Evolutionary conservation across 1,139 yeast species (phyloP), one percentile per base, ranked within the genome.

Genomic region (Pichia sp.): DNA sequence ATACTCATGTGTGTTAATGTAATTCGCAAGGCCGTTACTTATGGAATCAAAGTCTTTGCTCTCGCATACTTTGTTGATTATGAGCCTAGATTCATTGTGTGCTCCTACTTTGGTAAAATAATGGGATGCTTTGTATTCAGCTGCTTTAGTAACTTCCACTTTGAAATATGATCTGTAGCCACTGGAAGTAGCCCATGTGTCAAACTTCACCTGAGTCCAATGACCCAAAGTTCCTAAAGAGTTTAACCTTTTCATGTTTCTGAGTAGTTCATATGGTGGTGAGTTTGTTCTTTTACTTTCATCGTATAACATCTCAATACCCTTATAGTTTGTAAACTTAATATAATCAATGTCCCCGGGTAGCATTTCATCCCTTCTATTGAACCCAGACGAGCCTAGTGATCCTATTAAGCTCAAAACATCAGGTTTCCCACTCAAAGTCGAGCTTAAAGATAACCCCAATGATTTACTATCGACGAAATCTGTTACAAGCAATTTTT

Each of bases 401-500:
- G 47, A 45, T 8, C 44, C 60, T 53, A 50, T 52, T 15, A 50
- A 57, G 13, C 52, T 51, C 11, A 57, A 36, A 36, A 55, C 38
- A 36, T 61, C 54, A 26, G 68, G n/a, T 74, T 68, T 56, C 0
- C 84, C 87, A 44, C 76, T 75, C 19, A 90, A 69, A 0, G 83
- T 76, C 0, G 95, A 89, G 1, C 81, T 77, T 0, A 89, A 76
- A 23, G 78, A 77, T 7, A 87, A 75, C 1, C 90, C 90, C 0
- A 77, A 73, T 6, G 59, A 76, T 32, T 79, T 75, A 0, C 84
- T 76, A 8, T 84, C 88, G 7, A 84, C 90, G 68, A 92, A 82
- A 66, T 92, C 96, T 0, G 90, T 77, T 3, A 92, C 77, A 63
- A 85, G 87, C 64, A 97, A 90, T 58, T 75, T 74, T 1, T 75